These are phyloP conservation scores for Cardiospermum halicacabum DNA, from an alignment of 345 rosid species.

Conservation along the genomic window DNA sequence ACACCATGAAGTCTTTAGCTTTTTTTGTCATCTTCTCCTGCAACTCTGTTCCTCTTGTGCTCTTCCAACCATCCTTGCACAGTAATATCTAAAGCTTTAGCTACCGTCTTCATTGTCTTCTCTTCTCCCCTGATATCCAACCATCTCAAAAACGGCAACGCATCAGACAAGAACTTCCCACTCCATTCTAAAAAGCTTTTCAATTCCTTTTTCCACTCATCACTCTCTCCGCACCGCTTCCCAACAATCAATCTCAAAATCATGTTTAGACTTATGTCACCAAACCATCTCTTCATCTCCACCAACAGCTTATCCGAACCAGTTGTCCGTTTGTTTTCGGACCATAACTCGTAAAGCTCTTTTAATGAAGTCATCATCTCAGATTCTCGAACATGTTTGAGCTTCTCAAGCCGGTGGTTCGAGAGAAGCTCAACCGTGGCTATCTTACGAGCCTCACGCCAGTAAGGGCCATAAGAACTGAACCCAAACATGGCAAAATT, in stretches of 20 bases:
- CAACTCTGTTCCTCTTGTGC: slow-evolving; percentile 10
- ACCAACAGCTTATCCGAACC: slow-evolving; percentile 8
- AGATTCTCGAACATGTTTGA: slow-evolving; percentile 24
- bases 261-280: slow-evolving; percentile 27
- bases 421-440: slow-evolving; percentile 30
- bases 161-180: slow-evolving; percentile 28
- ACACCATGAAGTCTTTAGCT: slow-evolving; percentile 31
- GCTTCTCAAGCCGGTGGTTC: slow-evolving; percentile 24
- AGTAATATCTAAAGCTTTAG: slow-evolving; percentile 21
- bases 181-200: slow-evolving; percentile 15
- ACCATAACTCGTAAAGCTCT: slow-evolving; percentile 20
- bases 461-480: slow-evolving; percentile 26
- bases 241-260: slow-evolving; percentile 32
- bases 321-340: not conserved
- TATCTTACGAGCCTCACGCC: slow-evolving; percentile 36
- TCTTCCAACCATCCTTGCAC: slow-evolving; percentile 22
- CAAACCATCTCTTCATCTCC: slow-evolving; percentile 29
- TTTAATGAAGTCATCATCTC: slow-evolving; percentile 19
- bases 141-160: slow-evolving; percentile 28
- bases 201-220: slow-evolving; percentile 13
- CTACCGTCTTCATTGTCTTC: slow-evolving; percentile 32
- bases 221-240: slow-evolving; percentile 16
- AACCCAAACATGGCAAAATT: slow-evolving; percentile 29
- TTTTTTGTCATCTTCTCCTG: slow-evolving; percentile 3
- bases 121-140: slow-evolving; percentile 35